These are phyloP conservation scores for Exobasidium cylindrosporum DNA, from an alignment of 1,284 basidiomycete genomes.

Conservation along the genomic window DNA sequence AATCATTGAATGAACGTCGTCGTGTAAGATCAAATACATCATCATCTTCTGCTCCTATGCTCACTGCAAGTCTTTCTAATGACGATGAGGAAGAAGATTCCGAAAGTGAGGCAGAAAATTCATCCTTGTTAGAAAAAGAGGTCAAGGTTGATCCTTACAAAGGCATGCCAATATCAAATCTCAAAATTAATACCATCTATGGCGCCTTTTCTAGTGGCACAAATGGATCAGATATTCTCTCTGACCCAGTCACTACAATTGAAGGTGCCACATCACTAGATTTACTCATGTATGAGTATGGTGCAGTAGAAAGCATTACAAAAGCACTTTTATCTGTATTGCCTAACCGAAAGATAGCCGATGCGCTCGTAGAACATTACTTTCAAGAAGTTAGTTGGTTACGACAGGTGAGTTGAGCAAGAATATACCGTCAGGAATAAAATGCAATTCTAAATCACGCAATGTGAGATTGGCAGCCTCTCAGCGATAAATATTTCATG, in stretches of 20 bases:
- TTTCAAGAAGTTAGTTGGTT: slow-evolving; percentile 47
- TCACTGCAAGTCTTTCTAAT: too few relatives aligned
- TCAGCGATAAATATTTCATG: not conserved
- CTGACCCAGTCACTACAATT: slow-evolving; percentile 25
- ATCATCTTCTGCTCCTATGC: not conserved
- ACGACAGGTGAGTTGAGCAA: too few relatives aligned
- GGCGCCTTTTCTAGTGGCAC: too few relatives aligned
- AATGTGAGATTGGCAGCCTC: too few relatives aligned
- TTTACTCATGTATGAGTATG: slow-evolving; percentile 39
- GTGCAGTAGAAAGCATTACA: slow-evolving; percentile 26
- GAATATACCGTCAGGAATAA: too few relatives aligned
- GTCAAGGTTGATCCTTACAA: slow-evolving; percentile 16
- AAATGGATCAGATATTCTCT: slow-evolving; percentile 22
- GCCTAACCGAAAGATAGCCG: slow-evolving; percentile 50
- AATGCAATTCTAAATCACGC: too few relatives aligned
- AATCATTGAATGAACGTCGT: too few relatives aligned
- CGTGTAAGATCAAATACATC: too few relatives aligned
- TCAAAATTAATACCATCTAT: too few relatives aligned
- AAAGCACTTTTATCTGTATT: slow-evolving; percentile 32
- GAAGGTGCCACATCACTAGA: slow-evolving; percentile 32
- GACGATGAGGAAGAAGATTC: slow-evolving; percentile 7
- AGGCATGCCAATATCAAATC: too few relatives aligned
- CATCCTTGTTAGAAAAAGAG: too few relatives aligned
- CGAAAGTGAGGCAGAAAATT: slow-evolving; percentile 29
- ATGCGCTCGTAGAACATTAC: slow-evolving; percentile 35